These are phyloP conservation scores for Ceratobasidium papillatum DNA, from an alignment of 1,284 basidiomycete genomes.

Conservation along the genomic window DNA sequence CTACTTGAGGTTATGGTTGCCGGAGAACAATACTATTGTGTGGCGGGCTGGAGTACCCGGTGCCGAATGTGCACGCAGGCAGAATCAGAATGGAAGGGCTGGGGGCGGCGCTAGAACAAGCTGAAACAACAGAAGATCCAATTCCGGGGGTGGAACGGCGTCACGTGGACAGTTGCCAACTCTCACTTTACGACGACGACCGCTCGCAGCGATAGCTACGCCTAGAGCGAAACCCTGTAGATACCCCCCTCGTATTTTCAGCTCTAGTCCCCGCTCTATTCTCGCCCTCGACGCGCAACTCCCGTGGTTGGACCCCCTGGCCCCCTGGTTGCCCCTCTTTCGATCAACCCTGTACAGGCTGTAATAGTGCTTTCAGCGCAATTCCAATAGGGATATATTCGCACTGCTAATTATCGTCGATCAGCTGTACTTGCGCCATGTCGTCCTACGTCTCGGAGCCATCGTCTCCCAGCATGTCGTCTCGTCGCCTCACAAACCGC, in stretches of 20 bases:
- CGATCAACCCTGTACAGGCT: neutral
- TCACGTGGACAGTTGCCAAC: slow-evolving; percentile 31
- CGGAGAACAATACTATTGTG: too few relatives aligned
- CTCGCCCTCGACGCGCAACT: neutral
- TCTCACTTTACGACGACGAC: slow-evolving; percentile 19
- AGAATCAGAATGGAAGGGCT: neutral
- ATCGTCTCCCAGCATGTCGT: slow-evolving; percentile 34
- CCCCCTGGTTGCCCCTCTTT: neutral
- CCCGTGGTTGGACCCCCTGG: neutral
- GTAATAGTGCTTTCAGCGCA: neutral
- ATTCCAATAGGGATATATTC: neutral
- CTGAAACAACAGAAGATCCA: neutral
- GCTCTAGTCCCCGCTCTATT: neutral
- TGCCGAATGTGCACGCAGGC: too few relatives aligned
- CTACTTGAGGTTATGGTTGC: neutral
- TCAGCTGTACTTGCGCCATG: slow-evolving; percentile 20
- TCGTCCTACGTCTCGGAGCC: slow-evolving; percentile 38
- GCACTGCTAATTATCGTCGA: neutral
- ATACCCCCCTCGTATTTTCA: neutral
- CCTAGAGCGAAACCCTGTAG: neutral
- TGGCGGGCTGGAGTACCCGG: too few relatives aligned
- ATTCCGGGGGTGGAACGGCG: neutral
- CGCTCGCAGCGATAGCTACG: neutral
- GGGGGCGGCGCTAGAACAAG: neutral
- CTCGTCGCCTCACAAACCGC: slow-evolving; percentile 73